Base-by-base conservation (phyloP, 2,329 filamentous ascomycete genomes). In the Diaporthe australafricana region DNA sequence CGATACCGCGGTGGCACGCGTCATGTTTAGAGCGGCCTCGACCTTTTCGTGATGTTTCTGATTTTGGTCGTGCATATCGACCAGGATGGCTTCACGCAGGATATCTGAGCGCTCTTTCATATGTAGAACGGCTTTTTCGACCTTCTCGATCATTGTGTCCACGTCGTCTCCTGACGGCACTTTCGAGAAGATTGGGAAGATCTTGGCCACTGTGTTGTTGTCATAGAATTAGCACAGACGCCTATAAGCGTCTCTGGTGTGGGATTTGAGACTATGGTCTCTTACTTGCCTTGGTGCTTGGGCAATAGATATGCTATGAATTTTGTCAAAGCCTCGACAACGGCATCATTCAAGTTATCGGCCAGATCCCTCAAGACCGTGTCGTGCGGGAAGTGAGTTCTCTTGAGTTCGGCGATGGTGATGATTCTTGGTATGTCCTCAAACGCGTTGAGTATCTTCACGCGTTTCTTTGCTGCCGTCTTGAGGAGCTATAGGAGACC, bases 231-330 rank as follows among this genome's bases (percentile, higher is more conserved):
- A 42, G 30, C 35, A n/a, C 12, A 35, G n/a, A 5, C 35, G n/a
- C 35, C 11, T 42, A 42, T 3, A 60, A 25, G 30, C 17, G 16
- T 1, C 5, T 20, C 8, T 20, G 35, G 16, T 11, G 45, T n/a
- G 45, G 6, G 45, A 47, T 47, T n/a, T 47, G 45, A 47, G 45
- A 6, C 45, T 47, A 17, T 20, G 45, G 45, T 1, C 22, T 25
- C 5, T 17, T 40, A 60, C n/a, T 40, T 42, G 40, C 55, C 55
- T 60, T 60, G 35, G 35, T 42, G n/a, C 55, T 60, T 60, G 9
- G 55, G 55, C n/a, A 60, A 17, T n/a, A 60, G 11, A 25, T 60
- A 60, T 25, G 55, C 55, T 42, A 60, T 60, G n/a, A 60, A 25
- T 38, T 42, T 60, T 7, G 55, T 60, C 35, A 60, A 40, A 42